Evolutionary conservation across 352 stramenopile species (phyloP), one percentile per base, ranked within the genome.

Genomic region (Globisporangium alternatum): DNA sequence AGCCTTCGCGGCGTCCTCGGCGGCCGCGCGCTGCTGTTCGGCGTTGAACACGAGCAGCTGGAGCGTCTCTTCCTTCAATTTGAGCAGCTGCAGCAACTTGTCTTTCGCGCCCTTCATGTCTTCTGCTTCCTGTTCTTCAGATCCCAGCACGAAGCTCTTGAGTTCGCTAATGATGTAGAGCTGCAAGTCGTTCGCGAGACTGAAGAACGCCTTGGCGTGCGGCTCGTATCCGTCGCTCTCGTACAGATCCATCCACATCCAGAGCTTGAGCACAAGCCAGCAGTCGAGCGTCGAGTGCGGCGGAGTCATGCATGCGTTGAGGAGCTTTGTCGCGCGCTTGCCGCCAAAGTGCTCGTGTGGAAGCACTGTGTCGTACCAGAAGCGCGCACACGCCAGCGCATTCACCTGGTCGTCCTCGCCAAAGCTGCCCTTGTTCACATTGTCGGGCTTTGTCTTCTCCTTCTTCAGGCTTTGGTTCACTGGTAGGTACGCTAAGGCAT

Each of bases 191-290:
- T 63, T 53, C 0, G 71, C 44, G 28, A 89, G 54, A 8, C 31
- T 71, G 35, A 91, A 73, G 53, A 91, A 76, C 39, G 67, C 65
- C 56, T 77, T 86, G 1, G 81, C 71, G 31, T 74, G 64, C 2
- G 61, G 53, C 21, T 81, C 74, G 35, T 78, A 91, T 4, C 71
- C 72, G 45, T 77, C 77, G n/a, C 56, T 60, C 30, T 85, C 75
- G 62, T 88, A 70, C 6, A 90, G 48, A 35, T 91, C 79, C 58
- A 90, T 77, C 76, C 77, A 90, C 41, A 67, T 72, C 28, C 84
- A 70, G 1, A 88, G 51, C 57, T 69, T 66, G 19, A 80, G 66
- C 1, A 90, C 4, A 12, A 66, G 56, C 81, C 81, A 90, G 31
- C 74, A 83, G 3, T 69, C 56, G 5, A 56, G 56, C 3, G 66